Evolutionary conservation across 495 filamentous ascomycete species (phyloP).

Genomic region (Niebla homalea): DNA sequence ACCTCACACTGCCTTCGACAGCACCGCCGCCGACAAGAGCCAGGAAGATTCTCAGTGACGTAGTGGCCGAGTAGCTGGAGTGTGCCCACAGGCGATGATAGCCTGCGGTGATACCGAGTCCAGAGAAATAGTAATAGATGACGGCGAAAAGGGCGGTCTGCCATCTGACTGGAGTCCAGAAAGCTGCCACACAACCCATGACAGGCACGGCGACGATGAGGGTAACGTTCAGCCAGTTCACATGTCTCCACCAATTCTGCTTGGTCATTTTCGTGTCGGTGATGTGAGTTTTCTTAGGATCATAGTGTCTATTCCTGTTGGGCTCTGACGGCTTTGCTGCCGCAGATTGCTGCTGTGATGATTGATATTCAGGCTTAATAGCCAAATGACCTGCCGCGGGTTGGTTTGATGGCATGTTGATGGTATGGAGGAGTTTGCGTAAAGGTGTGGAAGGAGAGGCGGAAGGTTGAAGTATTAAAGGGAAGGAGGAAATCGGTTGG

Average conservation of each 20-base stretch:
- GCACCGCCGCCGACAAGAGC: constrained; percentile 87
- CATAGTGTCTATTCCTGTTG: constrained; percentile 18
- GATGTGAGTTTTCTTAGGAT: constrained; percentile 44
- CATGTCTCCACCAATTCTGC: constrained; percentile 89
- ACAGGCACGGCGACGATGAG: constrained; percentile 53
- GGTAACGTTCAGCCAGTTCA: constrained; percentile 87
- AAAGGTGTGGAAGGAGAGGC: neutral
- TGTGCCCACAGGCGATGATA: constrained; percentile 95
- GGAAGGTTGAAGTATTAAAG: neutral
- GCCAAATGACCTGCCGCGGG: constrained; percentile 17
- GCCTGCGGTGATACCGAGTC: constrained; percentile 25
- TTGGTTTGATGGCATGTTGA: constrained; percentile 19
- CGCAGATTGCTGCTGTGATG: constrained; percentile 15
- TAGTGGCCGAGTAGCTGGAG: constrained; percentile 78
- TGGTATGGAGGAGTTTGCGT: neutral
- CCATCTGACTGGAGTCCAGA: constrained; percentile 65
- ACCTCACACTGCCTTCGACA: constrained; percentile 89
- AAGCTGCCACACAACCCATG: constrained; percentile 58
- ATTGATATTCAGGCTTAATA: constrained; percentile 18
- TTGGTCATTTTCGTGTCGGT: constrained; percentile 58
- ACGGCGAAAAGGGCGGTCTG: constrained; percentile 75
- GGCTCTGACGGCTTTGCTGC: constrained; percentile 18
- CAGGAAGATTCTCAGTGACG: constrained; percentile 84
- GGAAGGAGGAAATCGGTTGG: neutral
- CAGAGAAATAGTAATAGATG: constrained; percentile 50